Conservation (phyloP, 257 asterid species). For the Catharanthus roseus region DNA sequence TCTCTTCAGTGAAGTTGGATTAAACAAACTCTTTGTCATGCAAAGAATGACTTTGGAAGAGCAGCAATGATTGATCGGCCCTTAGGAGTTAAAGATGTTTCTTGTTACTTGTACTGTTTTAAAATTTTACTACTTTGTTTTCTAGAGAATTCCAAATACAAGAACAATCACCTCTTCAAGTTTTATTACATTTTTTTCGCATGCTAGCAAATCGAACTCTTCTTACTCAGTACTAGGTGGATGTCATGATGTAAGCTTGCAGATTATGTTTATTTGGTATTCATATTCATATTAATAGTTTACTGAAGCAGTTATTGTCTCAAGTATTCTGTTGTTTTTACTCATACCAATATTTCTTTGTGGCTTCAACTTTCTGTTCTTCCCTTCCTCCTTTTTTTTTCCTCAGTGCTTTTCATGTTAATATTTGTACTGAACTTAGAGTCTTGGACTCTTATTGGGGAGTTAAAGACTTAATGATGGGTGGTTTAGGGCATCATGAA, state of each 20-base stretch:
- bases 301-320: neutral
- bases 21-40: constrained; percentile 22
- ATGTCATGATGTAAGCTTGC: neutral
- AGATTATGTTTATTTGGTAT: neutral
- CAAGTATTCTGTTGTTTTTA: neutral
- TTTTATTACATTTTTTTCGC: constrained; percentile 22
- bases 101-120: constrained; percentile 18
- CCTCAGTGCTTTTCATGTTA: neutral
- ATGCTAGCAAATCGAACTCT: neutral
- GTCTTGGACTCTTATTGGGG: too few species aligned
- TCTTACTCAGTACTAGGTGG: neutral
- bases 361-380: neutral
- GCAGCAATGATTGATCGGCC: constrained; percentile 11
- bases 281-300: constrained; percentile 6
- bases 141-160: constrained; percentile 20
- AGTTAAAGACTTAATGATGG: too few species aligned
- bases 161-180: constrained; percentile 22
- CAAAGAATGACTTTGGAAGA: constrained; percentile 8
- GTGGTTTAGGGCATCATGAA: too few species aligned
- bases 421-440: neutral
- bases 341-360: neutral
- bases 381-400: neutral
- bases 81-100: constrained; percentile 18
- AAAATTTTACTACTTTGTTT: constrained; percentile 6
- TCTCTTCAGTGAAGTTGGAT: constrained; percentile 84